Conservation (phyloP, 2,329 filamentous ascomycete genomes). For the Clonostachys solani region DNA sequence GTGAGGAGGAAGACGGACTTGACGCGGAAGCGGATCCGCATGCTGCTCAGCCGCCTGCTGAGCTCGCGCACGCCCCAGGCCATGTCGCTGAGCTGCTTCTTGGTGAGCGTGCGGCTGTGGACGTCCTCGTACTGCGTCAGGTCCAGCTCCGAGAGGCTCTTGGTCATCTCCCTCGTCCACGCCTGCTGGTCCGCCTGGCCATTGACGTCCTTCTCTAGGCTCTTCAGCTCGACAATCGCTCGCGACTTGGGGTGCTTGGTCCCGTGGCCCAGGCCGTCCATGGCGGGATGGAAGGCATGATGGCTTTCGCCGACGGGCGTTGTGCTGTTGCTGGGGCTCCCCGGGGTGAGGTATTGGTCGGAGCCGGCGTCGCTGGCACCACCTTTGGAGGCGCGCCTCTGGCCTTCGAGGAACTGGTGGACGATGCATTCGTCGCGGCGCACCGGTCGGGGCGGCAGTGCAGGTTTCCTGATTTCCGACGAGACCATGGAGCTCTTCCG, state of each 20-base stretch:
- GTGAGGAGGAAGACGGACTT: constrained; percentile 83
- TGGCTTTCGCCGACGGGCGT: too few relatives aligned
- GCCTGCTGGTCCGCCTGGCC: constrained; percentile 54
- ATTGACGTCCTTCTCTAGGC: constrained; percentile 31
- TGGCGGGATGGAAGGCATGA: neutral
- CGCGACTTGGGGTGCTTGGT: constrained; percentile 13
- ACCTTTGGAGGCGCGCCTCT: constrained; percentile 30
- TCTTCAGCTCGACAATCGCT: constrained; percentile 29
- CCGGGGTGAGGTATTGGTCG: constrained; percentile 16
- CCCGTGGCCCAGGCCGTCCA: constrained; percentile 5
- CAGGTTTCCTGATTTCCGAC: constrained; percentile 35
- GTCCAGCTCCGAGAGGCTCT: constrained; percentile 33
- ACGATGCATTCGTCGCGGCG: constrained; percentile 56
- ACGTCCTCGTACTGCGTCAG: constrained; percentile 26
- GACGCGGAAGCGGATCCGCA: constrained; percentile 78
- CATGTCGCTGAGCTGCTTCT: constrained; percentile 95
- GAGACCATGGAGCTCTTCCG: constrained; percentile 63
- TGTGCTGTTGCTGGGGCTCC: neutral
- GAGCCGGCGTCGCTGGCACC: constrained; percentile 16
- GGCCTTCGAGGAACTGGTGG: constrained; percentile 59
- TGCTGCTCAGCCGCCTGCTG: constrained; percentile 77
- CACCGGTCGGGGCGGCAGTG: constrained; percentile 14
- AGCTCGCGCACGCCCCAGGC: constrained; percentile 91
- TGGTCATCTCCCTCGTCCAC: constrained; percentile 46
- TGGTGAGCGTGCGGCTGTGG: constrained; percentile 77